Evolutionary conservation across 345 rosid genomes (phyloP), one percentile per base, ranked within the genome.

Genomic region (Gossypium anomalum): DNA sequence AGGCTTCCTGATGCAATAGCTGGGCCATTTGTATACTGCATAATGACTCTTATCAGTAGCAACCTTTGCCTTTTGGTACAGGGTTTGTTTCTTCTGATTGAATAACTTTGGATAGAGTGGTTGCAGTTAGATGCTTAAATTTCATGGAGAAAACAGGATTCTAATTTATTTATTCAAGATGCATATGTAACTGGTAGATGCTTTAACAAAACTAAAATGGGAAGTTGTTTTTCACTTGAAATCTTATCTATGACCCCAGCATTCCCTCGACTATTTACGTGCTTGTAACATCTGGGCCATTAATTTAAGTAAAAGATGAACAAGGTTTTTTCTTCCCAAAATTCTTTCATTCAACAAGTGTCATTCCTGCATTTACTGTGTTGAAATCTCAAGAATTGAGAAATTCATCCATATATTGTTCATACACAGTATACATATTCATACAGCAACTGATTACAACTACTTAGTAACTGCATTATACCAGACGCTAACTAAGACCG

Each of bases 1-100:
- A 85, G 98, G 79, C 90, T 94, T 77, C 97, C 97, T 78, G 97
- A 94, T 82, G 87, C 92, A 16, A 89, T 94, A 80, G 97, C 98
- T 70, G 97, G 98, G 62, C 98, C 97, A 16, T 94, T 94, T 83
- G 97, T 94, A 27, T 94, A 87, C 77, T 86, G 89, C 61, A 79
- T 92, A 77, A 91, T 92, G 93, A 83, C 88, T 75, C 79, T 92
- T 92, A 53, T 92, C 97, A 62, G 95, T 92, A 52, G 89, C 83
- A 78, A 94, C 98, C 11, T 92, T 94, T 89, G 87, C 93, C 62
- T 94, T 92, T 78, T 92, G 98, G 95, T 92, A 87, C 68, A 79
- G 70, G 17, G 9, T 49, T 74, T 78, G 53, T 73, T 80, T 77
- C 71, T 70, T 80, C 48, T 47, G 38, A 9, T 9, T 16, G 70